phyloP scores from a whole-genome alignment of 202 grass and related monocot genomes.

The Panicum virgatum region DNA sequence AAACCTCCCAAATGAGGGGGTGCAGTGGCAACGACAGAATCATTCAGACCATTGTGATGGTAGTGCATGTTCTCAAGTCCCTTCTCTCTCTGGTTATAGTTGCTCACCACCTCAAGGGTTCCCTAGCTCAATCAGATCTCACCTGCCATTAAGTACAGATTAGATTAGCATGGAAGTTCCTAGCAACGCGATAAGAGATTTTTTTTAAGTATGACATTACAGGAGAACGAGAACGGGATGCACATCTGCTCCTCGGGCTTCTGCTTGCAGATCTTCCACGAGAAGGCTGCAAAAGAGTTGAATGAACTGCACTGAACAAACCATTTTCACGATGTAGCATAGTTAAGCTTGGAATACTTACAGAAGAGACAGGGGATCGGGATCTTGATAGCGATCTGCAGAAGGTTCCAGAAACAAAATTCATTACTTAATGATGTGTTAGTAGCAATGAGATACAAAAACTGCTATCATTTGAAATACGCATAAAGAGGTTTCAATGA shows the following conservation, averaged over 20 bases:
- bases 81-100: background rate
- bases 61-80: background rate
- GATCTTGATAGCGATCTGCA: slow-evolving; percentile 78
- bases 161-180: background rate
- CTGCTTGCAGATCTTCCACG: slow-evolving; percentile 42
- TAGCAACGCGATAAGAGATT: background rate
- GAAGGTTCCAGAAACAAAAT: slow-evolving; percentile 54
- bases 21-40: background rate
- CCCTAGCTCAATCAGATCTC: slow-evolving; percentile 37
- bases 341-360: slow-evolving; percentile 43
- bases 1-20: background rate
- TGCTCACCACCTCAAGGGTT: background rate
- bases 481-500: slow-evolving; percentile 10
- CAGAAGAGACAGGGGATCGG: slow-evolving; percentile 54
- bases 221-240: slow-evolving; percentile 54
- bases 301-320: slow-evolving; percentile 11
- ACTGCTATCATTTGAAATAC: slow-evolving; percentile 8
- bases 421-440: slow-evolving; percentile 40
- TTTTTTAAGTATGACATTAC: slow-evolving; percentile 31
- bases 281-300: slow-evolving; percentile 29
- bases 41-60: background rate
- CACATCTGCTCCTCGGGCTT: slow-evolving; percentile 59
- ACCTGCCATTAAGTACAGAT: slow-evolving; percentile 28
- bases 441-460: slow-evolving; percentile 27
- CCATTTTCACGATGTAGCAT: background rate